Conservation (phyloP, 2,329 filamentous ascomycete genomes). For the Colletotrichum incanum region DNA sequence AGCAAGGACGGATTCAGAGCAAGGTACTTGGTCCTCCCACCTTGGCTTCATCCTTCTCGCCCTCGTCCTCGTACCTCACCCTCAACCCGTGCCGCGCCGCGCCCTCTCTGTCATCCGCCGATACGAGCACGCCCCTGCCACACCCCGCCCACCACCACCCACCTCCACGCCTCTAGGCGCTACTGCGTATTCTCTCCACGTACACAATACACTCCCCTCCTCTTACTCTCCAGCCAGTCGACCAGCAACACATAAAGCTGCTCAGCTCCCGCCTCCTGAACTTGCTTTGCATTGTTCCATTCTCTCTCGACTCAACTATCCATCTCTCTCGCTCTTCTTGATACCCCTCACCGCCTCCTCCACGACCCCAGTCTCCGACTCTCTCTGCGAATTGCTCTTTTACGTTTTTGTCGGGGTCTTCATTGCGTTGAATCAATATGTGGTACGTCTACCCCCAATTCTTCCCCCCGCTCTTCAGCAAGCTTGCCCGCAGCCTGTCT, state of each 20-base stretch:
- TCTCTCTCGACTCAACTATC: conserved; percentile 41
- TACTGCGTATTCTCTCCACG: conserved; percentile 42
- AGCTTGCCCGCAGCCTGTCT: conserved; percentile 30
- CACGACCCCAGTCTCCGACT: conserved; percentile 6
- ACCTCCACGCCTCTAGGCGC: conserved; percentile 38
- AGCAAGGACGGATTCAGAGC: background rate
- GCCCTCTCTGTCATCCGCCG: conserved; percentile 31
- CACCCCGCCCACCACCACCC: conserved; percentile 42
- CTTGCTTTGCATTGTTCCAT: conserved; percentile 33
- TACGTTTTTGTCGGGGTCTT: conserved; percentile 34
- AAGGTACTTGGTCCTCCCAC: conserved; percentile 1
- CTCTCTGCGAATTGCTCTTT: conserved; percentile 39
- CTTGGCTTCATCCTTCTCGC: background rate
- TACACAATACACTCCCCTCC: conserved; percentile 43
- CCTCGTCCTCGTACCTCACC: conserved; percentile 27
- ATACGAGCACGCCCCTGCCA: conserved; percentile 43
- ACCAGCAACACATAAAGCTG: conserved; percentile 46
- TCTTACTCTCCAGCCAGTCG: conserved; percentile 20
- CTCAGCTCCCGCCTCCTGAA: conserved; percentile 44
- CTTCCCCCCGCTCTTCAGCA: conserved; percentile 28
- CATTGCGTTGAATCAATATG: conserved; percentile 45
- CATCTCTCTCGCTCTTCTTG: conserved; percentile 42
- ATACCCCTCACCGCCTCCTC: conserved; percentile 39
- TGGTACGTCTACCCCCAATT: conserved; percentile 45
- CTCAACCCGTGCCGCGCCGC: conserved; percentile 23